Conservation (phyloP, 768 basidiomycete genomes). For the Auricularia auricula-judae region DNA sequence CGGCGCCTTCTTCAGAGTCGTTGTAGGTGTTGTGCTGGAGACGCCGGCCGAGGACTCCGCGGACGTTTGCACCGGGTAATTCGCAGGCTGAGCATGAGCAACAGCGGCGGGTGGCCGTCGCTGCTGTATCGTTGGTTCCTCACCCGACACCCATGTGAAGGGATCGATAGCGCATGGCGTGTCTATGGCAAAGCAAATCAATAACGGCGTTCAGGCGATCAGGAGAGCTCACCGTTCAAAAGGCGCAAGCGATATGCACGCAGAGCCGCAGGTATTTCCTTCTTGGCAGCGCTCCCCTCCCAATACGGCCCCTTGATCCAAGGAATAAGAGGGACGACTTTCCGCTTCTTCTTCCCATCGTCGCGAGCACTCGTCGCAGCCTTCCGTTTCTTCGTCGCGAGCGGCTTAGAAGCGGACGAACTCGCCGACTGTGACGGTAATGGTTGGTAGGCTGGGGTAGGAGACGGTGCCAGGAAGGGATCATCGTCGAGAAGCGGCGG, state of each 20-base stretch:
- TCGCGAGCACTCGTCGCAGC: slow-evolving; percentile 35
- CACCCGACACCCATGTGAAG: slow-evolving; percentile 56
- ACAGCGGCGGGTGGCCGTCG: slow-evolving; percentile 14
- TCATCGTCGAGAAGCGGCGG: slow-evolving; percentile 25
- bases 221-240: slow-evolving; percentile 57
- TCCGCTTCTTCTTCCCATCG: slow-evolving; percentile 58
- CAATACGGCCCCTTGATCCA: slow-evolving; percentile 76
- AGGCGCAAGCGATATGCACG: slow-evolving; percentile 66
- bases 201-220: neutral
- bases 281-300: slow-evolving; percentile 46
- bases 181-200: slow-evolving; percentile 33
- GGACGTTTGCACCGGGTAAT: neutral
- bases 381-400: slow-evolving; percentile 48
- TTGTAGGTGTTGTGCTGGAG: slow-evolving; percentile 10
- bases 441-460: neutral
- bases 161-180: slow-evolving; percentile 65
- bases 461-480: slow-evolving; percentile 13
- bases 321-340: slow-evolving; percentile 68
- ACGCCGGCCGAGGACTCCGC: slow-evolving; percentile 6
- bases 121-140: slow-evolving; percentile 26
- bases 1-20: slow-evolving; percentile 14
- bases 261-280: slow-evolving; percentile 59
- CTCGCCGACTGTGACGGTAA: neutral
- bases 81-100: slow-evolving; percentile 1
- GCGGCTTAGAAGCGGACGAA: slow-evolving; percentile 14